Evolutionary conservation across 169 alveolate genomes (phyloP), one percentile per base, ranked within the genome.

Genomic region (Plasmodium sp.): DNA sequence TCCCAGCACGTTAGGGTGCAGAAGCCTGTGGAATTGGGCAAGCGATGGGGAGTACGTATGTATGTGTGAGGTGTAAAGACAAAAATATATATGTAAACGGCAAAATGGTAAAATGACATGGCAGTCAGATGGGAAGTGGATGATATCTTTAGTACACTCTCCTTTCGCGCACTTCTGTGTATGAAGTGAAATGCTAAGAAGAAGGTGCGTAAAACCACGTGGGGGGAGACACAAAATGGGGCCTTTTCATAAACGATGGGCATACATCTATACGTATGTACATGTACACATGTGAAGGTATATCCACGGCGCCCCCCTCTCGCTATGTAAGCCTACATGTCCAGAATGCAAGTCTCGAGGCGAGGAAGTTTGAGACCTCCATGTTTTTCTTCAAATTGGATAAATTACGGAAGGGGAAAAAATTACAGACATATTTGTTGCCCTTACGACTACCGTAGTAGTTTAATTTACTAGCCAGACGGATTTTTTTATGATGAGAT

Each of bases 341-440:
- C 93, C 93, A 85, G 41, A 85, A 85, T 27, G 93, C 80, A 48
- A 85, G 71, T 77, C 93, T 85, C 27, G 67, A 51, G 16, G 86
- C 93, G 43, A 85, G 58, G 71, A 85, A 85, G 39, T 85, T 85
- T 5, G 93, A 79, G 27, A 85, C 45, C 45, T 85, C 86, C 5
- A 85, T 2, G 31, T 85, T 85, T 74, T 67, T 85, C 58, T 77
- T 85, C 36, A 51, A 74, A 22, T 75, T 75, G 3, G 62, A 54
- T 54, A 85, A 54, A 27, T 54, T 77, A 39, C 33, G 36, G 51
- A 84, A 84, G n/a, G 39, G 71, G 18, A 72, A 33, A 7, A 45
- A 39, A 16, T 84, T 84, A n/a, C 9, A 67, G 39, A 10, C 5
- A 84, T 27, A 9, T 39, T 45, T 9, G 43, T 74, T 33, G 43